phyloP scores from a whole-genome alignment of 805 yeast genomes.

The Ogataea haglerorum region DNA sequence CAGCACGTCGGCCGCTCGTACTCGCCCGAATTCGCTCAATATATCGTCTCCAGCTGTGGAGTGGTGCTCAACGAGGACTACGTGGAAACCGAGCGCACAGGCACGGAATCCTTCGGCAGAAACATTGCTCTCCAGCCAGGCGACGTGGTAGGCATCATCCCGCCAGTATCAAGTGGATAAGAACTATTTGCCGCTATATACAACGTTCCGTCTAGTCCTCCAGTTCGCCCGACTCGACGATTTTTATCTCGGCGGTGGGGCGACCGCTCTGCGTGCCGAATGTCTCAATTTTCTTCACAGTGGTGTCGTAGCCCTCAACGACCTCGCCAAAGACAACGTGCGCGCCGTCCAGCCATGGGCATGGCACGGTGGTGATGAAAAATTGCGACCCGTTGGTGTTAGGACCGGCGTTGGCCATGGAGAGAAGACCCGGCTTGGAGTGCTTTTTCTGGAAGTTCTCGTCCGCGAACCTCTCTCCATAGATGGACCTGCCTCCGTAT shows the following conservation, averaged over 20 bases:
- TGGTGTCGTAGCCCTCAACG: conserved; percentile 74
- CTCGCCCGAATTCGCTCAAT: conserved; percentile 20
- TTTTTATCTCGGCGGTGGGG: conserved; percentile 45
- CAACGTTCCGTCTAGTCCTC: conserved; percentile 17
- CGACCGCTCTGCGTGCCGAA: conserved; percentile 49
- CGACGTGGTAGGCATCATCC: conserved; percentile 28
- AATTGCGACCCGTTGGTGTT: conserved; percentile 98
- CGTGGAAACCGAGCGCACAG: conserved; percentile 18
- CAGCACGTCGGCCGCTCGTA: conserved; percentile 8
- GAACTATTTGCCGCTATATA: background rate
- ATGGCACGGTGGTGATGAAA: conserved; percentile 86
- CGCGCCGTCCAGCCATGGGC: conserved; percentile 89
- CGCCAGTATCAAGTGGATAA: conserved; percentile 34
- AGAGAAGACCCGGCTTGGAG: conserved; percentile 72
- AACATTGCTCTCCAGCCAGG: conserved; percentile 11
- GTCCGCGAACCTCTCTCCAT: conserved; percentile 74
- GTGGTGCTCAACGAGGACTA: conserved; percentile 29
- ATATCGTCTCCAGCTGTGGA: conserved; percentile 25
- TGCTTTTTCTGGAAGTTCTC: conserved; percentile 76
- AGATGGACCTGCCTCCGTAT: conserved; percentile 85
- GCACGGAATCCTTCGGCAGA: conserved; percentile 2
- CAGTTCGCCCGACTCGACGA: conserved; percentile 59
- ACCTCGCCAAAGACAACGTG: conserved; percentile 97
- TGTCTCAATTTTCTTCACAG: conserved; percentile 80
- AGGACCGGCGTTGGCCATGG: conserved; percentile 99